A percentile compares a stretch with the other conserved stretches of the same genome.
phyloP scores from a whole-genome alignment of 805 yeast species.

The Nakazawaea ambrosiae region DNA sequence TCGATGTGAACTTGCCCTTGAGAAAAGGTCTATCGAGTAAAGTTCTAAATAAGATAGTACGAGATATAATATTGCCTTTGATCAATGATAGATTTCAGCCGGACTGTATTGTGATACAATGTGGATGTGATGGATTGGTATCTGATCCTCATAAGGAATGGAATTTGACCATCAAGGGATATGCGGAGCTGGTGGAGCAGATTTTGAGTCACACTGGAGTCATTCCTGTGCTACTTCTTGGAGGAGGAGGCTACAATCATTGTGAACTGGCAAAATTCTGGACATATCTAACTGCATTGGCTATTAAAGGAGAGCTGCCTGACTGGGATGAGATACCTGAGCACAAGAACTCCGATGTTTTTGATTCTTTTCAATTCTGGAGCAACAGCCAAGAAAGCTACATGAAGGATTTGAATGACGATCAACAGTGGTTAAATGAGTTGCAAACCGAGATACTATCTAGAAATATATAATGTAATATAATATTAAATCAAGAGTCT shows the following conservation, averaged over 20 bases:
- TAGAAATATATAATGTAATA: constrained; percentile 7
- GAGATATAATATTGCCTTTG: constrained; percentile 35
- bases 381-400: constrained; percentile 19
- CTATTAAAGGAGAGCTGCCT: constrained; percentile 13
- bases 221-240: constrained; percentile 42
- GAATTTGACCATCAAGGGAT: constrained; percentile 56
- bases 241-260: constrained; percentile 76
- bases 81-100: constrained; percentile 33
- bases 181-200: constrained; percentile 26
- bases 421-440: constrained; percentile 22
- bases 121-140: constrained; percentile 72
- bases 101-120: constrained; percentile 51
- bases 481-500: background rate
- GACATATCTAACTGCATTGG: constrained; percentile 32
- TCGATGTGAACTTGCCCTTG: constrained; percentile 47
- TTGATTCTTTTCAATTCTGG: constrained; percentile 46
- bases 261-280: constrained; percentile 57
- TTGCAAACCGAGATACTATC: constrained; percentile 14
- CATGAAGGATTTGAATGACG: constrained; percentile 27
- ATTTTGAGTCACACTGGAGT: constrained; percentile 19
- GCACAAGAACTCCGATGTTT: constrained; percentile 34
- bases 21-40: constrained; percentile 48
- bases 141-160: constrained; percentile 60
- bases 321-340: constrained; percentile 49
- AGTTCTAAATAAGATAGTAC: constrained; percentile 28